Conservation (phyloP, 2,329 filamentous ascomycete species). For the Pestalotiopsis sp. region DNA sequence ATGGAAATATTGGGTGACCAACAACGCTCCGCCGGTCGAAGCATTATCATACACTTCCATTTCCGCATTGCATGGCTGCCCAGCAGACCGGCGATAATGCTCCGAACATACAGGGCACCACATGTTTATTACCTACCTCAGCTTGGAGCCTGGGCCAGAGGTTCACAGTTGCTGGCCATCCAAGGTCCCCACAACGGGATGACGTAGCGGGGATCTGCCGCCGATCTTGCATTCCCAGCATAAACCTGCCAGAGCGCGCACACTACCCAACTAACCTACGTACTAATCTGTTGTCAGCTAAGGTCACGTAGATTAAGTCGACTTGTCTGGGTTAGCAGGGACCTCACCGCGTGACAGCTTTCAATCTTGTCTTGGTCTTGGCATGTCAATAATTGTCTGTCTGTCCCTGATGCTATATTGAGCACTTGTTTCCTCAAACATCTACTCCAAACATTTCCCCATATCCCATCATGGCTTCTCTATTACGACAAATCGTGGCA, state of each 20-base stretch:
- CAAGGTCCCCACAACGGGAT: not conserved
- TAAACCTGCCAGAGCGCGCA: not conserved
- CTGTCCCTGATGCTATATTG: not conserved
- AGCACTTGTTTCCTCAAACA: not conserved
- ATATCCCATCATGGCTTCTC: slow-evolving; percentile 60
- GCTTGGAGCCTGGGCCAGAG: not conserved
- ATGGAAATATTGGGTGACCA: not conserved
- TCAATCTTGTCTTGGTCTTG: not conserved
- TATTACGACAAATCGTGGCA: slow-evolving; percentile 90
- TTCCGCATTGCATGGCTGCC: no score
- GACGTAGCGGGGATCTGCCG: not conserved
- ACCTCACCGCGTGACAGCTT: not conserved
- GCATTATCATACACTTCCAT: no score
- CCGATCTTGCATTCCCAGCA: not conserved
- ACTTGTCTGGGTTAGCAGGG: not conserved
- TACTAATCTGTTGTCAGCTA: not conserved
- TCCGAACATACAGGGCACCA: not conserved
- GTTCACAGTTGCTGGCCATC: not conserved
- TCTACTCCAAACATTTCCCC: not conserved
- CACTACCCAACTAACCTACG: not conserved
- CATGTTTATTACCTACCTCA: not conserved
- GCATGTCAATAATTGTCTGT: not conserved
- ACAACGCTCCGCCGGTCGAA: no score
- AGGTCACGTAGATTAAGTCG: not conserved
- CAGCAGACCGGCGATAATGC: no score